Percentiles rank a stretch among this genome's conserved stretches.
Conservation (phyloP, 2,329 filamentous ascomycete genomes). For the Parascedosporium putredinis region DNA sequence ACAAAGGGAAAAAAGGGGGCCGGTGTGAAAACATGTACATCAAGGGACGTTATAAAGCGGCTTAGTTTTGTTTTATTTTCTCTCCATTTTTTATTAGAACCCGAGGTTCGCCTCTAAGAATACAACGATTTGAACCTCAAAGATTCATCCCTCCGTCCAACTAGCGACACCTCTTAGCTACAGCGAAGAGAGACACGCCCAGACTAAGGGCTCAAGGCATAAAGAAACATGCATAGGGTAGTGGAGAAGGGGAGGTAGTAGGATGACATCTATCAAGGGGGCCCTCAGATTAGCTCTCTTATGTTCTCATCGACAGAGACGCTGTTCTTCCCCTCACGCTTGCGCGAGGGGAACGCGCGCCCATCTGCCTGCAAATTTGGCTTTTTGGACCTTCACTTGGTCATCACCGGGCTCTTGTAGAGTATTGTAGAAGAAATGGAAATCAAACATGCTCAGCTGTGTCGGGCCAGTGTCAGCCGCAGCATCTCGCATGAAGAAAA, state of each 20-base stretch:
- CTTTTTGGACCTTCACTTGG: constrained; percentile 38
- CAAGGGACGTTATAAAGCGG: constrained; percentile 5
- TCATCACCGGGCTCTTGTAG: constrained; percentile 35
- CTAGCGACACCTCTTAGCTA: background rate
- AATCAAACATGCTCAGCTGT: background rate
- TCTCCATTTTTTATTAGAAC: constrained; percentile 7
- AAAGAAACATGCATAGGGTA: background rate
- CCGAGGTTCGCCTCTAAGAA: background rate
- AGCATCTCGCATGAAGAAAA: no score
- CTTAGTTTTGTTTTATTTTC: background rate
- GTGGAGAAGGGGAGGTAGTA: background rate
- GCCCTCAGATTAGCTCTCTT: constrained; percentile 49
- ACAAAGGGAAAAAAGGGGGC: background rate
- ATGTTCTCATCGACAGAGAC: constrained; percentile 39
- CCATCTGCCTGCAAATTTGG: constrained; percentile 43
- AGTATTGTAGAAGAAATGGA: background rate
- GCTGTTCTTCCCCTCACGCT: background rate
- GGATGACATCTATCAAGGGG: constrained; percentile 11
- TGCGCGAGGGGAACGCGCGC: constrained; percentile 3
- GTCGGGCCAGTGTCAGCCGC: no score
- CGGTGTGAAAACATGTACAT: constrained; percentile 8
- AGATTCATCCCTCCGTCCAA: background rate
- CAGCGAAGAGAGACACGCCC: background rate
- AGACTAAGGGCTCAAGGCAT: background rate
- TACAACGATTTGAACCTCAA: constrained; percentile 1